These are phyloP conservation scores for Francoa sonchifolia DNA, from an alignment of 441 rosid genomes.

Conservation along the genomic window DNA sequence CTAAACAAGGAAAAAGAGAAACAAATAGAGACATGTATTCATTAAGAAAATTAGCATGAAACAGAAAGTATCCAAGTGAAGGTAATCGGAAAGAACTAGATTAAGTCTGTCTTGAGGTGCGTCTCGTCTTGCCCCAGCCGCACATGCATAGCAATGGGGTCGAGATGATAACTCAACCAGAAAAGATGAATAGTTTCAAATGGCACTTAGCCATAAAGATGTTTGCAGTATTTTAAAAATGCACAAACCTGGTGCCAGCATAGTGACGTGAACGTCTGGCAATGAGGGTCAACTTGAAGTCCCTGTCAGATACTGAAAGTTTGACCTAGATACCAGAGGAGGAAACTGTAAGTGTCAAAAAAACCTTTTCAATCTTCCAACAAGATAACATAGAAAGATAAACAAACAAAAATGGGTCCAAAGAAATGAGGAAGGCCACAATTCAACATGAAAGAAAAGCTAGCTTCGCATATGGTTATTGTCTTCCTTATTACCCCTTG, in stretches of 20 bases:
- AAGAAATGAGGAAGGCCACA: too few species aligned
- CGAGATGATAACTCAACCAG: too few species aligned
- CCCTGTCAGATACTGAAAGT: conserved; percentile 58
- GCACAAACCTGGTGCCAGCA: conserved; percentile 81
- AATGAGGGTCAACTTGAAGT: conserved; percentile 69
- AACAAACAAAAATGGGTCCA: neutral
- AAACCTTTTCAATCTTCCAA: neutral
- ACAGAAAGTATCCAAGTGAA: neutral
- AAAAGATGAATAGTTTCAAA: too few species aligned
- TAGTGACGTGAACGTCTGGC: conserved; percentile 97
- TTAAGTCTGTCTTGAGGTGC: too few species aligned
- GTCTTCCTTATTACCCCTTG: too few species aligned
- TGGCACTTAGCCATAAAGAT: neutral
- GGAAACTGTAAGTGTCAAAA: conserved; percentile 2
- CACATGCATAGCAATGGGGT: too few species aligned
- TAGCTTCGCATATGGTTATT: too few species aligned
- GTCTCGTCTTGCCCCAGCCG: too few species aligned
- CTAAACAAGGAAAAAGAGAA: conserved; percentile 27
- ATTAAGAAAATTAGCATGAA: neutral
- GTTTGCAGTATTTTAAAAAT: neutral
- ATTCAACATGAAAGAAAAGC: too few species aligned
- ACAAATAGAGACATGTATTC: conserved; percentile 6
- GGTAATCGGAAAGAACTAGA: neutral
- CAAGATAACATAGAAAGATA: neutral
- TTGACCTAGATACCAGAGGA: conserved; percentile 35